These are phyloP conservation scores for Monilinia vaccinii-corymbosi DNA, from an alignment of 2,329 filamentous ascomycete species.

Conservation along the genomic window DNA sequence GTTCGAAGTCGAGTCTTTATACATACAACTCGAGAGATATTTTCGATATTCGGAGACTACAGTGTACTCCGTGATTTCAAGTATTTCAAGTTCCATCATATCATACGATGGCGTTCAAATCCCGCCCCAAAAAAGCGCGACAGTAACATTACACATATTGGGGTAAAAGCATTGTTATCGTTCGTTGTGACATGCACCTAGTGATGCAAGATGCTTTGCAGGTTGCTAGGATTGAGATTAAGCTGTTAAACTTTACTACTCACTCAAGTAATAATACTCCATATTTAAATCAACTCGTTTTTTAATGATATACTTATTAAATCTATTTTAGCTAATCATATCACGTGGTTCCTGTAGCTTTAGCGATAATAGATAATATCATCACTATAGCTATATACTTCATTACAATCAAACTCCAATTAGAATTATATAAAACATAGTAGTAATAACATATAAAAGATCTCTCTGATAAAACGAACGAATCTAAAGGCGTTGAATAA, in stretches of 20 bases:
- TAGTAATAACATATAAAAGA: background rate
- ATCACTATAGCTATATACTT: too few relatives aligned
- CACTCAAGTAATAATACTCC: too few relatives aligned
- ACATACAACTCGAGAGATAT: background rate
- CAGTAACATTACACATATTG: background rate
- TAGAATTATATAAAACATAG: too few relatives aligned
- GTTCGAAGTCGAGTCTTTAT: background rate
- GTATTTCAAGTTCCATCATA: background rate
- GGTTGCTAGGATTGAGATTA: background rate
- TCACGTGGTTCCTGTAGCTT: too few relatives aligned
- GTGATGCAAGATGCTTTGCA: background rate
- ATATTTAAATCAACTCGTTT: too few relatives aligned
- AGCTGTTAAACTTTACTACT: too few relatives aligned
- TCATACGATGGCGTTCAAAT: conserved; percentile 4
- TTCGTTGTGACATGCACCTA: background rate
- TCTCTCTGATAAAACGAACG: background rate
- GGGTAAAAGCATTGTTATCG: background rate
- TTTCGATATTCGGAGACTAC: background rate
- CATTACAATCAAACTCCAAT: too few relatives aligned
- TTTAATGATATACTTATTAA: too few relatives aligned
- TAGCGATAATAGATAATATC: too few relatives aligned
- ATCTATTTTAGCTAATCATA: too few relatives aligned
- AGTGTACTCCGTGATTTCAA: background rate
- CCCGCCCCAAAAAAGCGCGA: background rate
- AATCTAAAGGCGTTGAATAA: background rate